phyloP scores from a whole-genome alignment of 2,329 filamentous ascomycete genomes.

The Didymellaceae sp. region DNA sequence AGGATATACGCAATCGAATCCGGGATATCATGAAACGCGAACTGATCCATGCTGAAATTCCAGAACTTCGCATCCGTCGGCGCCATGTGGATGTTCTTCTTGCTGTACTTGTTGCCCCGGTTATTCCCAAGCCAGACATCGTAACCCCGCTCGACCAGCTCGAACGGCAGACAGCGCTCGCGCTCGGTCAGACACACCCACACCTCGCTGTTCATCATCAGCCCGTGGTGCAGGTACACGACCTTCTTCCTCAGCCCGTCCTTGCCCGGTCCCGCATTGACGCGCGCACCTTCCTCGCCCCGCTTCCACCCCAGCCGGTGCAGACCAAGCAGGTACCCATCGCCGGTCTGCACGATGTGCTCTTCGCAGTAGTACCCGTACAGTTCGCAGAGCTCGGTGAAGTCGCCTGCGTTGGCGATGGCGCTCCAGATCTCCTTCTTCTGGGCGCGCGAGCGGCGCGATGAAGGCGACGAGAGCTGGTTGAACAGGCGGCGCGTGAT shows the following conservation, averaged over 20 bases:
- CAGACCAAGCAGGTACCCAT: constrained; percentile 90
- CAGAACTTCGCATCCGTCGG: constrained; percentile 83
- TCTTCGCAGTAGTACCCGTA: constrained; percentile 95
- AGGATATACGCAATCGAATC: constrained; percentile 93
- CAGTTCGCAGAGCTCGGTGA: constrained; percentile 89
- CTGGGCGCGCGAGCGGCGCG: constrained; percentile 70
- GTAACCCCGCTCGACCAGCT: constrained; percentile 86
- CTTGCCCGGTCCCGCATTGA: constrained; percentile 72
- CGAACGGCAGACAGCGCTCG: constrained; percentile 84
- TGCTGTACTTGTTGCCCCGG: constrained; percentile 98
- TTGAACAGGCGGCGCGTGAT: constrained; percentile 86
- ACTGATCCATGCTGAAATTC: constrained; percentile 98
- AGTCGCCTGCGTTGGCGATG: constrained; percentile 87
- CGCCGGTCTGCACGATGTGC: constrained; percentile 91
- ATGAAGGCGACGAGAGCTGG: constrained; percentile 72
- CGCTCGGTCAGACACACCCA: constrained; percentile 94
- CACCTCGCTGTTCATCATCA: constrained; percentile 98
- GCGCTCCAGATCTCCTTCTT: constrained; percentile 77
- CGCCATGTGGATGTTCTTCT: constrained; percentile 81
- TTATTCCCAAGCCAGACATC: constrained; percentile 99
- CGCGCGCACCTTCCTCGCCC: constrained; percentile 78
- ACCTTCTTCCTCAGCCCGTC: constrained; percentile 74
- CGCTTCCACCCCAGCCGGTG: constrained; percentile 85
- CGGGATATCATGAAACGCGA: constrained; percentile 96
- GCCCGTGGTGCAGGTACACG: constrained; percentile 91